Percentiles rank a stretch among this genome's conserved stretches.
These are phyloP conservation scores for Cryptococcus sp. DNA, from an alignment of 1,284 basidiomycete genomes.

Conservation along the genomic window DNA sequence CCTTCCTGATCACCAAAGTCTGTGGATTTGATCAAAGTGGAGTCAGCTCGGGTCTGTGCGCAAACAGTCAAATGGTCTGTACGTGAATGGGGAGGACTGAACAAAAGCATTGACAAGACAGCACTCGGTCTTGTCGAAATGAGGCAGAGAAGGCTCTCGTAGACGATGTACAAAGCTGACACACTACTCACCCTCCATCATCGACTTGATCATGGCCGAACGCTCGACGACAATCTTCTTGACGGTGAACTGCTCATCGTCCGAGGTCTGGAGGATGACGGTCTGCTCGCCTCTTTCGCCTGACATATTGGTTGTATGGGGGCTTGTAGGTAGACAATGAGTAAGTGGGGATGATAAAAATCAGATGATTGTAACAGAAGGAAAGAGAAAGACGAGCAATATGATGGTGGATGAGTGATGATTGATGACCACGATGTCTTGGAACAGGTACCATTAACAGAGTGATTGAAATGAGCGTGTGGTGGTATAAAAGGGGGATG, in stretches of 20 bases:
- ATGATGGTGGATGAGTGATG: not conserved
- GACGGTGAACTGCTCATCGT: conserved; percentile 92
- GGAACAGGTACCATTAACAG: no score
- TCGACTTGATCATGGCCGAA: conserved; percentile 96
- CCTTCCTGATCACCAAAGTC: conserved; percentile 88
- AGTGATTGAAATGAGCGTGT: no score
- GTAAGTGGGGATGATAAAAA: not conserved
- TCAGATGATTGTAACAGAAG: not conserved
- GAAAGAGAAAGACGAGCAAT: not conserved
- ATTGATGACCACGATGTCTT: no score
- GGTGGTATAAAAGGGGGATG: no score
- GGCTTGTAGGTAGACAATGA: not conserved
- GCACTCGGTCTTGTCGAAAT: no score
- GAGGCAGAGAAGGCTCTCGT: no score
- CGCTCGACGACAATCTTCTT: conserved; percentile 95
- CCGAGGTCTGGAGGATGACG: conserved; percentile 63
- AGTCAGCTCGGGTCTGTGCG: not conserved
- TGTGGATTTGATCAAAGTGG: conserved; percentile 45
- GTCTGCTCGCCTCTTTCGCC: conserved; percentile 37
- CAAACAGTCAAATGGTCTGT: not conserved
- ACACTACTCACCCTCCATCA: conserved; percentile 83
- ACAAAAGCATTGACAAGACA: no score
- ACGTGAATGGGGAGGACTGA: not conserved
- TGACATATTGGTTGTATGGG: conserved; percentile 13
- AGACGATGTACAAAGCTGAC: no score